A percentile compares a stretch with the other conserved stretches of the same genome.
These are phyloP conservation scores for Rozella allomycis DNA, from an alignment of 371 early-diverging fungal genomes.

Conservation along the genomic window DNA sequence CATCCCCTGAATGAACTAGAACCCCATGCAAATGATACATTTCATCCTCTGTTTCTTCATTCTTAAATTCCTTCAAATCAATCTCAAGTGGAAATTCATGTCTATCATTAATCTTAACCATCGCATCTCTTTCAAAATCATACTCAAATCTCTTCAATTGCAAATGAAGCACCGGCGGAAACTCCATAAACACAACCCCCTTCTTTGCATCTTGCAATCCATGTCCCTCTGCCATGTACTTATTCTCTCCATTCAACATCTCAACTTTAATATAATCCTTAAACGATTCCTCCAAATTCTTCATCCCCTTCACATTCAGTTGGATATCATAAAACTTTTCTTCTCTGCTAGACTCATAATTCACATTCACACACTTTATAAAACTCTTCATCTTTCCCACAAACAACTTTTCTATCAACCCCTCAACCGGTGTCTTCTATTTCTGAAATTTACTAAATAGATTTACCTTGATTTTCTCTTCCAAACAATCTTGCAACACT, in stretches of 20 bases:
- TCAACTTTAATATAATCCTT: constrained; percentile 66
- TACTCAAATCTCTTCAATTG: constrained; percentile 96
- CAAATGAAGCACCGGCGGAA: constrained; percentile 92
- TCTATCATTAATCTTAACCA: constrained; percentile 92
- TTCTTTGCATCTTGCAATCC: constrained; percentile 92
- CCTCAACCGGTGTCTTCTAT: constrained; percentile 67
- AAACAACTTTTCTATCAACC: constrained; percentile 70
- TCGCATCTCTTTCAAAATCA: constrained; percentile 70
- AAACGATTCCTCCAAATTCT: constrained; percentile 74
- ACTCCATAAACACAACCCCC: constrained; percentile 75
- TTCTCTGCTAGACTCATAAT: constrained; percentile 73
- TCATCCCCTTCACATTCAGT: constrained; percentile 80
- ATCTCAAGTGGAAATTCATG: constrained; percentile 83
- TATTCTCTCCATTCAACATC: constrained; percentile 91
- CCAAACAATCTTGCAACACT: constrained; percentile 83
- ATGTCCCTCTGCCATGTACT: constrained; percentile 83
- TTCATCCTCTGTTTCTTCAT: constrained; percentile 25
- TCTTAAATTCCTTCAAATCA: constrained; percentile 69
- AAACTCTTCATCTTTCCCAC: constrained; percentile 86
- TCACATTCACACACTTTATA: constrained; percentile 77
- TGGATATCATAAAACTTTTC: constrained; percentile 83
- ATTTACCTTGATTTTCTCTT: constrained; percentile 70
- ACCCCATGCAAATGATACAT: constrained; percentile 35
- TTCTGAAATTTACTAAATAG: background rate
- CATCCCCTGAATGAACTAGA: constrained; percentile 89